phyloP scores from a whole-genome alignment of 2,329 filamentous ascomycete species.

The Exophiala aquamarina region DNA sequence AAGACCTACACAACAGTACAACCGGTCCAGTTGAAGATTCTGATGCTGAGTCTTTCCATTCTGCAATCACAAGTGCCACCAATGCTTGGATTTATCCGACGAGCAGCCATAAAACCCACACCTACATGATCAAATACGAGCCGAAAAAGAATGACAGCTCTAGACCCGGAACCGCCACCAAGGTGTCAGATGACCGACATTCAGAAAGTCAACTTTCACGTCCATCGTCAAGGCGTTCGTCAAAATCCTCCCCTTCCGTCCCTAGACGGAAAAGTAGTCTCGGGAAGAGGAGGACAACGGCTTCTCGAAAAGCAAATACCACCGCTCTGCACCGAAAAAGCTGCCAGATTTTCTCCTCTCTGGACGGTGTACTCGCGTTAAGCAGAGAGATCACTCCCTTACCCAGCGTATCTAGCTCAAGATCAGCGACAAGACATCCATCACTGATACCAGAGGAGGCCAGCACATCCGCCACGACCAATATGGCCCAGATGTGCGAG shows the following conservation, averaged over 20 bases:
- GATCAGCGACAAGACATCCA: slow-evolving; percentile 12
- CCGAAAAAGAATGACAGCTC: neutral
- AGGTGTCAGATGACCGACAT: neutral
- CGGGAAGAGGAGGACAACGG: neutral
- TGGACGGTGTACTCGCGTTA: slow-evolving; percentile 17
- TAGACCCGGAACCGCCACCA: neutral
- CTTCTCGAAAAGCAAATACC: slow-evolving; percentile 9
- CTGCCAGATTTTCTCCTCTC: slow-evolving; percentile 18
- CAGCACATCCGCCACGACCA: neutral
- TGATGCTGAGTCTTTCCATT: slow-evolving; percentile 24
- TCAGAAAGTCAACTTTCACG: neutral
- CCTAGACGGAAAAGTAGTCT: slow-evolving; percentile 16
- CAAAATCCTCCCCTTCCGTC: slow-evolving; percentile 5
- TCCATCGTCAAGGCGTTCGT: slow-evolving; percentile 5
- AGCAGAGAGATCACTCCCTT: slow-evolving; percentile 16
- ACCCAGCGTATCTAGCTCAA: slow-evolving; percentile 14
- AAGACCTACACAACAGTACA: slow-evolving; percentile 1
- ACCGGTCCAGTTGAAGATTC: slow-evolving; percentile 8
- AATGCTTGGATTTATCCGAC: neutral
- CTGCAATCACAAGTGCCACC: slow-evolving; percentile 17
- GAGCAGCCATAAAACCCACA: neutral
- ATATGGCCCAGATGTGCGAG: slow-evolving; percentile 6
- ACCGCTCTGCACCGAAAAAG: slow-evolving; percentile 14
- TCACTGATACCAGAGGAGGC: slow-evolving; percentile 12
- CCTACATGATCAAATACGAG: neutral